phyloP scores from a whole-genome alignment of 495 filamentous ascomycete species.

The Hypoxylon subgilvum region DNA sequence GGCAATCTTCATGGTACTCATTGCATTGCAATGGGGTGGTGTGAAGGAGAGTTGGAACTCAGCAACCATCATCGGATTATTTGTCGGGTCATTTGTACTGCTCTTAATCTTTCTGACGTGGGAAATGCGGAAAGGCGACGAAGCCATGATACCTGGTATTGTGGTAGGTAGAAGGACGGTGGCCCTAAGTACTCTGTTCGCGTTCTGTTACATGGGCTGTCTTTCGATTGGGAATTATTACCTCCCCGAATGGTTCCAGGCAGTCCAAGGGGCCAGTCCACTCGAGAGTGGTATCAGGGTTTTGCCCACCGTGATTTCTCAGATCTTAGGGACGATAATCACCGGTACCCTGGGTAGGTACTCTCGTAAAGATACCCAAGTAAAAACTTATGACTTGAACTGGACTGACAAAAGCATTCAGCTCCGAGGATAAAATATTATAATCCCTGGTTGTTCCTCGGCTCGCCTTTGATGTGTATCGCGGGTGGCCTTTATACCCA shows the following conservation, averaged over 20 bases:
- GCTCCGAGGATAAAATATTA: slow-evolving; percentile 17
- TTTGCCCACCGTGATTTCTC: slow-evolving; percentile 52
- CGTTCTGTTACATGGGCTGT: slow-evolving; percentile 29
- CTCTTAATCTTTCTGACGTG: slow-evolving; percentile 50
- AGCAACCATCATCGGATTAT: slow-evolving; percentile 48
- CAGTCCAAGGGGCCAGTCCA: slow-evolving; percentile 53
- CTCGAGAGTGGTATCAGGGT: slow-evolving; percentile 54
- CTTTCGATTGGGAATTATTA: slow-evolving; percentile 53
- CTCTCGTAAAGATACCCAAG: neutral
- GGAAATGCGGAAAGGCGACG: slow-evolving; percentile 49
- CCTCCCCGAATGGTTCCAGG: slow-evolving; percentile 69
- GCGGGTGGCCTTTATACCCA: slow-evolving; percentile 46
- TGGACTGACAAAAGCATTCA: neutral
- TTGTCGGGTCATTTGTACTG: slow-evolving; percentile 51
- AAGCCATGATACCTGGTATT: slow-evolving; percentile 55
- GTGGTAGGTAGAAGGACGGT: slow-evolving; percentile 16
- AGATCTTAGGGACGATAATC: slow-evolving; percentile 41
- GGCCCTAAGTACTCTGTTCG: slow-evolving; percentile 13
- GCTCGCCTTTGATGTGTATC: slow-evolving; percentile 10
- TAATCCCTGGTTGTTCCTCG: slow-evolving; percentile 30
- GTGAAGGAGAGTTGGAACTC: slow-evolving; percentile 52
- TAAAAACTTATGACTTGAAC: neutral
- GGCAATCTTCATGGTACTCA: slow-evolving; percentile 53
- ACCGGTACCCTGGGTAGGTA: slow-evolving; percentile 35
- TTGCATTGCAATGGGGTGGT: slow-evolving; percentile 60